phyloP scores from a whole-genome alignment of 352 stramenopile genomes.

The Pythium pectinolyticum region DNA sequence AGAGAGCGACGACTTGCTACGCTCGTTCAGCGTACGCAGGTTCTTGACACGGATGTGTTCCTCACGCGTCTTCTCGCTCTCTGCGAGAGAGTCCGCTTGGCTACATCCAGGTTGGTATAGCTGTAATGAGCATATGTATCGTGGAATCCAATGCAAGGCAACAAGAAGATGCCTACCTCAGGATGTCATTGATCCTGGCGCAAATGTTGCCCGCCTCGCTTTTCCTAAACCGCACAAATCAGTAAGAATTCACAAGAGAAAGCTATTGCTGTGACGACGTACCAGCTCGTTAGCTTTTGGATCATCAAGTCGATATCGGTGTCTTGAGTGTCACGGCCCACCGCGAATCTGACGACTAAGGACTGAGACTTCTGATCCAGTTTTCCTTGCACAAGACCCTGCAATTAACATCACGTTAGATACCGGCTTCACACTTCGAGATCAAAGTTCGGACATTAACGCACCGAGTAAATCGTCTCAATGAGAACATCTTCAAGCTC shows the following conservation, averaged over 20 bases:
- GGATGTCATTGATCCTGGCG: constrained; percentile 66
- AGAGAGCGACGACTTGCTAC: constrained; percentile 30
- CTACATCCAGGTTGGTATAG: no score
- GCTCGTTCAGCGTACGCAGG: constrained; percentile 46
- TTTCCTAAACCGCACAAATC: constrained; percentile 40
- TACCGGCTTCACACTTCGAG: neutral
- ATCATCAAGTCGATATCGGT: constrained; percentile 89
- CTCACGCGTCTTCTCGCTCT: constrained; percentile 50
- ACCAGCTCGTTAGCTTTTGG: constrained; percentile 83
- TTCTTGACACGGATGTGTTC: constrained; percentile 60
- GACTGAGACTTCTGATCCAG: constrained; percentile 85
- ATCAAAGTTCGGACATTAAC: neutral
- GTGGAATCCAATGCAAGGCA: no score
- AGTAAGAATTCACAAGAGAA: neutral
- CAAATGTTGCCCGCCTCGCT: constrained; percentile 55
- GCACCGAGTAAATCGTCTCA: constrained; percentile 91
- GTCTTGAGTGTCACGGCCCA: constrained; percentile 85
- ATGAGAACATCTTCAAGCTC: constrained; percentile 93
- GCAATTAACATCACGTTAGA: neutral
- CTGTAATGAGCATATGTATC: no score
- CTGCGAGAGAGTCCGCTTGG: constrained; percentile 51
- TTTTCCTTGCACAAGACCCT: constrained; percentile 90
- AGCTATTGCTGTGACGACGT: neutral
- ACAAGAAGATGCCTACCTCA: constrained; percentile 37
- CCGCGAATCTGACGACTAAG: constrained; percentile 86